phyloP scores from a whole-genome alignment of 176 grass and related monocot species.

The Phoenix roebelenii region DNA sequence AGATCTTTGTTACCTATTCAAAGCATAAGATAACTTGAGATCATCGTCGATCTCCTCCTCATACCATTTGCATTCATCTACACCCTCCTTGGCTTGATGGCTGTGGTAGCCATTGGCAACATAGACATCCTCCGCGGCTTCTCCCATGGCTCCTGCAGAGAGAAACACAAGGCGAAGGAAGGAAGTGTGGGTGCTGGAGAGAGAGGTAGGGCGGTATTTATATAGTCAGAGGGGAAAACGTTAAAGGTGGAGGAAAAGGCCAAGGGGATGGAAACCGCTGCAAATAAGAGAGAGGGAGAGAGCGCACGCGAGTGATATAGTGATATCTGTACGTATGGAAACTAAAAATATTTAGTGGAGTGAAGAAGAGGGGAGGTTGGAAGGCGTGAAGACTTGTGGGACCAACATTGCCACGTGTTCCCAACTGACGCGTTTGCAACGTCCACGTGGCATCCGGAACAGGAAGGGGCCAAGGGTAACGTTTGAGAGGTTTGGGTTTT shows the following conservation, averaged over 20 bases:
- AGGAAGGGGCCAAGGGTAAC: too few relatives aligned
- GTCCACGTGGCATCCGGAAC: too few relatives aligned
- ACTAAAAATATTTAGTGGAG: too few relatives aligned
- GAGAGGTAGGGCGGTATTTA: slow-evolving; percentile 13
- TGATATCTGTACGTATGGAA: too few relatives aligned
- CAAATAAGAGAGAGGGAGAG: too few relatives aligned
- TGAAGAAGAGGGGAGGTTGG: too few relatives aligned
- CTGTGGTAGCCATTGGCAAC: slow-evolving; percentile 9
- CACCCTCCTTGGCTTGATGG: slow-evolving; percentile 4
- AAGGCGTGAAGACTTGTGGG: too few relatives aligned
- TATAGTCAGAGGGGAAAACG: slow-evolving; percentile 4
- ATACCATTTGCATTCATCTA: slow-evolving; percentile 36
- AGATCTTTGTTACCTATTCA: slow-evolving; percentile 37
- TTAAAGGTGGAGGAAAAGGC: neutral
- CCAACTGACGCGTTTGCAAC: too few relatives aligned
- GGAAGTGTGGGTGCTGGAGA: neutral
- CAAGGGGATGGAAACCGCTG: too few relatives aligned
- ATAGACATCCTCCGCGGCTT: slow-evolving; percentile 17
- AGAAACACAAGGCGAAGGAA: neutral
- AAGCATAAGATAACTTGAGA: slow-evolving; percentile 48
- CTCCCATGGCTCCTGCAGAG: slow-evolving; percentile 18
- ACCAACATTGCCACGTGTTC: too few relatives aligned
- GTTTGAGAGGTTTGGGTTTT: too few relatives aligned
- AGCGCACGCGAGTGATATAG: too few relatives aligned
- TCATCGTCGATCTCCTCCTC: slow-evolving; percentile 55